A percentile compares a stretch with the other conserved stretches of the same genome.
Evolutionary conservation across 306 rosid species (phyloP).

Genomic region (Herpetospermum pedunculosum): DNA sequence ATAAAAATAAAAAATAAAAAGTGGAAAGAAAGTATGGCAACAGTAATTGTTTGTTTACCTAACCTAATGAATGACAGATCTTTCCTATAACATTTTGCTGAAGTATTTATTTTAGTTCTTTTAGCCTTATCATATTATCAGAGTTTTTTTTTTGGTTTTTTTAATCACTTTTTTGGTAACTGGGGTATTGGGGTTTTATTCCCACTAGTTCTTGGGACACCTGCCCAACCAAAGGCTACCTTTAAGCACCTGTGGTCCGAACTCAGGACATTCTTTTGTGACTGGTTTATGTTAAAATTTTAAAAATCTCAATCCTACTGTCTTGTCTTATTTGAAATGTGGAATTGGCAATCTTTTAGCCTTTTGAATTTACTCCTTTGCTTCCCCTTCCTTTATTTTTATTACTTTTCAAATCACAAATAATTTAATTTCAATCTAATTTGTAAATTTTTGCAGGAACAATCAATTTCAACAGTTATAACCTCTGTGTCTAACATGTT

Average conservation of each 20-base stretch:
- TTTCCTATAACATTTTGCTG: not conserved
- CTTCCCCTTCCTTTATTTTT: not conserved
- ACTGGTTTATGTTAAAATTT: not conserved
- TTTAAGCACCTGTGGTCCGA: not conserved
- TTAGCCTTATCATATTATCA: not conserved
- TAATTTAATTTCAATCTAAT: not conserved
- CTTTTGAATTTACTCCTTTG: not conserved
- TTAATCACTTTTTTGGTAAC: not conserved
- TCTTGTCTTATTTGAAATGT: not conserved
- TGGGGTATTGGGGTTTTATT: not conserved
- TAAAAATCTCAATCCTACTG: not conserved
- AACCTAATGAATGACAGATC: not conserved
- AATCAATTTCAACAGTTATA: constrained; percentile 71
- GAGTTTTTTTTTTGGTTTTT: not conserved
- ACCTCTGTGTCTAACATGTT: constrained; percentile 69
- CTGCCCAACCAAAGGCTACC: not conserved
- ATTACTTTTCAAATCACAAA: not conserved
- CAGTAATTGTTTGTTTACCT: not conserved
- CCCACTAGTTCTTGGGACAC: not conserved
- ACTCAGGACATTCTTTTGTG: not conserved
- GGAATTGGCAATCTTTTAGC: not conserved
- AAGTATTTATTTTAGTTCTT: not conserved
- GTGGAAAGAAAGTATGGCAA: not conserved
- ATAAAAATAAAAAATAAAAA: no score
- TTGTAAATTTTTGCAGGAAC: constrained; percentile 52